A percentile compares a stretch with the other conserved stretches of the same genome.
phyloP scores from a whole-genome alignment of 2,329 filamentous ascomycete genomes.

The Cladophialophora psammophila region DNA sequence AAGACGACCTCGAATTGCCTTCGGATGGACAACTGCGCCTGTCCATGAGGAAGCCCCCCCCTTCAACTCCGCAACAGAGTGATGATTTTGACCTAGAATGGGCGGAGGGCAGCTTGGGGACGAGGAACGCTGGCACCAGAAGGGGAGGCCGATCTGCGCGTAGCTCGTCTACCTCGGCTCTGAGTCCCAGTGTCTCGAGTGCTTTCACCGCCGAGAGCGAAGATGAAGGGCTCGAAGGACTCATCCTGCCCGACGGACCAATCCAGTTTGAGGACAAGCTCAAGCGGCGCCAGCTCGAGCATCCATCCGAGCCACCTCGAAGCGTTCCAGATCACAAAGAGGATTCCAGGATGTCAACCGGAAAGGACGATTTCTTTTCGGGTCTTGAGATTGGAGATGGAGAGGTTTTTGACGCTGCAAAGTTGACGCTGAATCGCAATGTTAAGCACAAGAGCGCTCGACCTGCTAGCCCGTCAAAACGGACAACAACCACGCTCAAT shows the following conservation, averaged over 20 bases:
- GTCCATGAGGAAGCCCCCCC: constrained; percentile 65
- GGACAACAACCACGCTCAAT: constrained; percentile 81
- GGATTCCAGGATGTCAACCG: constrained; percentile 42
- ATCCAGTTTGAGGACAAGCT: constrained; percentile 83
- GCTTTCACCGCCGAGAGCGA: constrained; percentile 92
- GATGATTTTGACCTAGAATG: constrained; percentile 86
- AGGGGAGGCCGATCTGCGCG: constrained; percentile 80
- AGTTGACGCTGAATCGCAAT: constrained; percentile 87
- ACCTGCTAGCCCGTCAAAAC: constrained; percentile 66
- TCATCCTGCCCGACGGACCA: constrained; percentile 82
- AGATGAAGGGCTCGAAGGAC: constrained; percentile 88
- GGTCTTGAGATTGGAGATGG: constrained; percentile 87
- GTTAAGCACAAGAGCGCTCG: constrained; percentile 81
- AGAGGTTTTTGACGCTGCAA: constrained; percentile 79
- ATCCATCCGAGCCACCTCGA: constrained; percentile 46
- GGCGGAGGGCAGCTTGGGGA: constrained; percentile 91
- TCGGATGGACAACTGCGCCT: constrained; percentile 69
- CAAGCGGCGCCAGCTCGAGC: constrained; percentile 69
- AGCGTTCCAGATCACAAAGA: constrained; percentile 47
- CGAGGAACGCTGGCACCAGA: constrained; percentile 84
- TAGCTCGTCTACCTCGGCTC: constrained; percentile 84
- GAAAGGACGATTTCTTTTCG: constrained; percentile 78
- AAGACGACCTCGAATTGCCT: constrained; percentile 75
- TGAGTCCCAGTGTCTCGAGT: constrained; percentile 92
- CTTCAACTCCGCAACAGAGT: constrained; percentile 67